Conservation (phyloP, 129 eudicot genomes). For the Heracleum sosnowskyi region DNA sequence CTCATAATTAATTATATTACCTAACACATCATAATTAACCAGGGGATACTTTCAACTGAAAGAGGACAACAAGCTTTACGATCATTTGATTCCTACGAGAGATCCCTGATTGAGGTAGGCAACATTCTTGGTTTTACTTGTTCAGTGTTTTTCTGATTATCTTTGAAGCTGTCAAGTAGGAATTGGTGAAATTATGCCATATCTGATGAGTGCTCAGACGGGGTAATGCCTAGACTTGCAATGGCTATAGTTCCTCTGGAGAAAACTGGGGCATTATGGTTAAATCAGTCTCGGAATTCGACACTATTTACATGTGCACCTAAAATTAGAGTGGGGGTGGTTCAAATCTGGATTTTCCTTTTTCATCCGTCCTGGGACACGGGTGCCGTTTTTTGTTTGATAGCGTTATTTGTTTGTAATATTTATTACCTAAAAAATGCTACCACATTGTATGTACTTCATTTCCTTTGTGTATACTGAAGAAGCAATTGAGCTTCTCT, state of each 20-base stretch:
- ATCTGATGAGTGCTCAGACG: background rate
- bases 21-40: slow-evolving; percentile 1
- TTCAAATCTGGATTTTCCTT: background rate
- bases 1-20: background rate
- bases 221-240: background rate
- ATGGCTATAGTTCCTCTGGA: background rate
- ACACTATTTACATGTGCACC: background rate
- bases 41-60: slow-evolving; percentile 99
- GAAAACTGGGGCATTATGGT: background rate
- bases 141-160: slow-evolving; percentile 1
- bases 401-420: background rate
- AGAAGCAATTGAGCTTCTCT: background rate
- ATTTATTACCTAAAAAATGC: background rate
- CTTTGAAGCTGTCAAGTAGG: background rate
- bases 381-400: background rate
- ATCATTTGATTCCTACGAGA: slow-evolving; percentile 68
- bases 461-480: background rate
- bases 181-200: background rate
- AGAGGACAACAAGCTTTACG: slow-evolving; percentile 69
- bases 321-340: background rate
- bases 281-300: background rate
- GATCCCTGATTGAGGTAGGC: slow-evolving; percentile 97
- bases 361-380: background rate
- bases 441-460: background rate
- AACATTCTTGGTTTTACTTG: slow-evolving; percentile 3